These are phyloP conservation scores for Carallia brachiata DNA, from an alignment of 345 rosid species.

Conservation along the genomic window DNA sequence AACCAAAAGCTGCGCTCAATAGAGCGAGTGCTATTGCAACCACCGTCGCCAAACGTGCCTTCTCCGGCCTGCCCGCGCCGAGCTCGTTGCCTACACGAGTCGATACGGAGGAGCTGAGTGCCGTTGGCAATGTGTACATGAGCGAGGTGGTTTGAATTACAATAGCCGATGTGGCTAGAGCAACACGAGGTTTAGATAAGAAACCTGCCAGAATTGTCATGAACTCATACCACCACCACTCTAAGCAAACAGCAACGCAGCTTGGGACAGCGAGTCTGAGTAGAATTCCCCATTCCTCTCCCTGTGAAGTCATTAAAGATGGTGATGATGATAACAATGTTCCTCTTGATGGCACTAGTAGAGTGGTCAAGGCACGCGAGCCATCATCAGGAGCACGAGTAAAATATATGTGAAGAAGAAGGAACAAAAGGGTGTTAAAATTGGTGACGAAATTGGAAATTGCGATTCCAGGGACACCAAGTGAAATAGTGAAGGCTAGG, in stretches of 20 bases:
- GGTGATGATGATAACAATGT: not conserved
- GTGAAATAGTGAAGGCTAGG: constrained; percentile 48
- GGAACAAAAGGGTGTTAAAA: constrained; percentile 57
- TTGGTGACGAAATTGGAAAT: constrained; percentile 60
- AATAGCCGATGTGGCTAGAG: constrained; percentile 68
- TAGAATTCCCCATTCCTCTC: constrained; percentile 56
- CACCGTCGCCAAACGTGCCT: constrained; percentile 55
- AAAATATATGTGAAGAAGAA: constrained; percentile 47
- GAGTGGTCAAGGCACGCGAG: not conserved
- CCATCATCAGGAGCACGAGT: constrained; percentile 12
- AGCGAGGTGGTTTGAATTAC: constrained; percentile 86
- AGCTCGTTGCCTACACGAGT: constrained; percentile 85
- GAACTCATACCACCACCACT: constrained; percentile 99
- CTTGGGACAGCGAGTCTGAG: constrained; percentile 70
- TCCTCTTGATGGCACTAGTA: not conserved
- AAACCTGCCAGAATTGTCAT: constrained; percentile 89
- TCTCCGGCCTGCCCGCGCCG: constrained; percentile 65
- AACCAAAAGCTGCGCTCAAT: constrained; percentile 47
- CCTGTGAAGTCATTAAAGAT: not conserved
- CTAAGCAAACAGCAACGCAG: constrained; percentile 81
- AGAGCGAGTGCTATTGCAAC: constrained; percentile 62
- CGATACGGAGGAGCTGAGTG: constrained; percentile 71
- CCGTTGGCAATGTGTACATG: constrained; percentile 74
- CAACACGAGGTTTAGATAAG: constrained; percentile 48
- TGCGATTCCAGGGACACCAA: constrained; percentile 79